Evolutionary conservation across 2,329 filamentous ascomycete species (phyloP).

Genomic region (Epichloe gansuensis): DNA sequence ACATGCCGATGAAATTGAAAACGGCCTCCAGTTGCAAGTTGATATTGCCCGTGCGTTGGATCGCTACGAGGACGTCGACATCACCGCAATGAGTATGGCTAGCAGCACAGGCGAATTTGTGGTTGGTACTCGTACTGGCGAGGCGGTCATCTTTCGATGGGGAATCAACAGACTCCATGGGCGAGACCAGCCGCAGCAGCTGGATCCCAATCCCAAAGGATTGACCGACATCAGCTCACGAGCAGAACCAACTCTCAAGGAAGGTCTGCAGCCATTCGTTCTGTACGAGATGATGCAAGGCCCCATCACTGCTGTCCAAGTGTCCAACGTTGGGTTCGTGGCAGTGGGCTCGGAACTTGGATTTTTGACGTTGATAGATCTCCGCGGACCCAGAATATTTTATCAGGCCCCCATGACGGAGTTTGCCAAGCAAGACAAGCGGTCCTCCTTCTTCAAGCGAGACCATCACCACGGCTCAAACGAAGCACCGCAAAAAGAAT

Average conservation of each 20-base stretch:
- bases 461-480: constrained; percentile 13
- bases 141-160: constrained; percentile 80
- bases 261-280: constrained; percentile 68
- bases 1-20: constrained; percentile 87
- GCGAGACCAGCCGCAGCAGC: constrained; percentile 37
- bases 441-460: constrained; percentile 53
- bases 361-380: constrained; percentile 67
- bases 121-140: constrained; percentile 69
- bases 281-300: constrained; percentile 77
- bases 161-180: constrained; percentile 65
- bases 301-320: constrained; percentile 61
- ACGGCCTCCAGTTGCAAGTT: constrained; percentile 65
- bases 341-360: constrained; percentile 78
- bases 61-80: constrained; percentile 62
- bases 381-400: constrained; percentile 77
- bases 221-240: constrained; percentile 63
- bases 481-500: constrained; percentile 45
- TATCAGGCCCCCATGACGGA: constrained; percentile 61
- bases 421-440: constrained; percentile 63
- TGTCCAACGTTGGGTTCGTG: constrained; percentile 89
- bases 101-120: constrained; percentile 74
- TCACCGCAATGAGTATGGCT: constrained; percentile 69
- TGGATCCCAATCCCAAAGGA: constrained; percentile 50
- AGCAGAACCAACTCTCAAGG: constrained; percentile 58
- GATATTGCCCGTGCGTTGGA: constrained; percentile 75